Evolutionary conservation across 176 grass and related monocot species (phyloP), one percentile per base, ranked within the genome.

Genomic region (Hordeum vulgare): DNA sequence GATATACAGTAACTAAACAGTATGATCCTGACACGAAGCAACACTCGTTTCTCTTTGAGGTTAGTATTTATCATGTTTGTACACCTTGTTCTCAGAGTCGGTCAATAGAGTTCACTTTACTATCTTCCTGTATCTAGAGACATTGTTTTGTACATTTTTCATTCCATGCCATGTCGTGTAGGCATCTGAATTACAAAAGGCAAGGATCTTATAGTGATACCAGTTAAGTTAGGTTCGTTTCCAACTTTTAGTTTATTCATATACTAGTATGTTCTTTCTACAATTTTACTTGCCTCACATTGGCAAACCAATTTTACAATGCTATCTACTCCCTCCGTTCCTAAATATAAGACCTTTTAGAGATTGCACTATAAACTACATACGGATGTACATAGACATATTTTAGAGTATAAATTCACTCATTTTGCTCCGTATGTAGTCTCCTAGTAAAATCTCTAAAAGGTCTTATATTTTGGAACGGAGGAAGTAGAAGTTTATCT

Each of bases 1-100:
- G 96, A 3, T 99, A 99, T 84, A 88, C 42, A 58, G 93, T 99
- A 64, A 99, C 93, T 18, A 96, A 99, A 82, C 96, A 99, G 79
- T 99, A 88, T 78, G 96, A 99, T 89, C 87, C 85, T 14, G 87
- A 96, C 18, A 94, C 83, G 3, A 96, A 96, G 83, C 96, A 99
- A 24, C 85, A 94, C 27, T 94, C 96, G 3, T 92, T 99, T 84
- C 91, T 99, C 63, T 99, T 96, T 70, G 91, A 99, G 93, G 96
- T 98, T 58, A 61, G 84, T 80, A 40, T 67, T 75, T 31, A 21
- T 69, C 6, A 1, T 40, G 4, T 45, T 68, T 24, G 0, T 31
- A 20, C 23, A 10, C 79, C 25, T 67, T 42, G 45, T 5, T 15
- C 11, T 28, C 51, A 7, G 20, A 74, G 15, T 51, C 41, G 64